Evolutionary conservation across 257 asterid species (phyloP), one percentile per base, ranked within the genome.

Genomic region (Thymus mandschuricus): DNA sequence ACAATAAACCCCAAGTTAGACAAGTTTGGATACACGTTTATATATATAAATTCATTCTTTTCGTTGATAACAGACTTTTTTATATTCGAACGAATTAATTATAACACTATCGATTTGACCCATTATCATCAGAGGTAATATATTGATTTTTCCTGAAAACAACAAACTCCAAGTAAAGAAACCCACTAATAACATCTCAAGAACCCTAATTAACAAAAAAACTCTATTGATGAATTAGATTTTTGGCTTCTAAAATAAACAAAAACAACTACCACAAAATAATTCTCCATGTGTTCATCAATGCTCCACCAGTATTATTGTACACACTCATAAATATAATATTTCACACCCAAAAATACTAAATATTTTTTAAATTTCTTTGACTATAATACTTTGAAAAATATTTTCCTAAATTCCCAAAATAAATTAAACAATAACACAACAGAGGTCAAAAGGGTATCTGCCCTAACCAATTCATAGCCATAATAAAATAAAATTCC

Each of bases 211-310:
- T 21, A 21, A 21, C 30, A 55, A 55, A 52, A 6, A 28, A 2
- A 27, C 30, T 10, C 4, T 3, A 38, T 38, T 38, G 4, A 11
- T 5, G 44, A 58, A 5, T 58, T 21, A 31, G 21, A 31, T 10
- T 58, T 31, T 61, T 40, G 54, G 21, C 28, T 63, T 63, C 54
- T 10, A 35, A 63, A 63, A 21, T 43, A 5, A 9, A 28, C 29
- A 5, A 45, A 29, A 27, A 62, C 21, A 28, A 44, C 5, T 13
- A 10, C 11, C 28, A 63, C 4, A 28, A 40, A 52, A 1, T 56
- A 11, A 73, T 27, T 68, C 74, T 66, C 66, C 79, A 80, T 68
- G 78, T 76, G 79, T 80, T 68, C 76, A 80, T 76, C 45, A 80
- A 76, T 80, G 81, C 84, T 67, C 3, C 58, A 51, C 65, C 60